phyloP scores from a whole-genome alignment of 257 asterid species.

The Nicotiana otophora region DNA sequence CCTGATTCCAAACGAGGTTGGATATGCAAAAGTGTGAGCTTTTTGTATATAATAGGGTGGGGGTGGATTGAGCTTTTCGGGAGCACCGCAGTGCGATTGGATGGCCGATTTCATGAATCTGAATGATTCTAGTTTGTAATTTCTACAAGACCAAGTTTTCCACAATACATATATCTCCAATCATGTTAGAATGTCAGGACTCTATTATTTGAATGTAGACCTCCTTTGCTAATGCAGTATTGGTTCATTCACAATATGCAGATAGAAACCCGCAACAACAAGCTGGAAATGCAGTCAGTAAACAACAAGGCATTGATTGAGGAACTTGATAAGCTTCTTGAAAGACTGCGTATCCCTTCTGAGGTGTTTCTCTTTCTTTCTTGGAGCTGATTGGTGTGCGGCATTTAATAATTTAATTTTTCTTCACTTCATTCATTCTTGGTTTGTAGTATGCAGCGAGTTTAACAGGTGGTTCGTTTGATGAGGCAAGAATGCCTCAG shows the following conservation, averaged over 20 bases:
- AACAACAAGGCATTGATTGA: slow-evolving; percentile 84
- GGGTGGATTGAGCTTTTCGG: too few relatives aligned
- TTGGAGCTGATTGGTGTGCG: neutral
- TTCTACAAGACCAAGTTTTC: neutral
- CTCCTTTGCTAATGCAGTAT: slow-evolving; percentile 15
- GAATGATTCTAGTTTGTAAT: neutral
- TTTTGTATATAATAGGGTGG: too few relatives aligned
- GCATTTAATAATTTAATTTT: slow-evolving; percentile 1
- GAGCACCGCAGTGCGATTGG: too few relatives aligned
- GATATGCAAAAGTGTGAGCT: neutral
- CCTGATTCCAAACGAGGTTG: neutral
- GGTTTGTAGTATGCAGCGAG: slow-evolving; percentile 63
- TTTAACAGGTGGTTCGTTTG: slow-evolving; percentile 80
- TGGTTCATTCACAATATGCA: slow-evolving; percentile 33
- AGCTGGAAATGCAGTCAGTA: slow-evolving; percentile 94
- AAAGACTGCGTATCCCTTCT: slow-evolving; percentile 67
- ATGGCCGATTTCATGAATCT: too few relatives aligned
- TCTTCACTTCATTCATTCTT: slow-evolving; percentile 12
- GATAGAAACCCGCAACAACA: slow-evolving; percentile 94
- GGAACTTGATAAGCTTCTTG: slow-evolving; percentile 92
- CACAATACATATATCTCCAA: neutral
- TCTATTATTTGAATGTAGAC: neutral
- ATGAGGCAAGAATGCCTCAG: slow-evolving; percentile 81
- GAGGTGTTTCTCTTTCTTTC: slow-evolving; percentile 48
- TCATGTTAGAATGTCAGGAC: neutral